These are phyloP conservation scores for Aspergillus panamensis DNA, from an alignment of 495 filamentous ascomycete genomes.

Conservation along the genomic window DNA sequence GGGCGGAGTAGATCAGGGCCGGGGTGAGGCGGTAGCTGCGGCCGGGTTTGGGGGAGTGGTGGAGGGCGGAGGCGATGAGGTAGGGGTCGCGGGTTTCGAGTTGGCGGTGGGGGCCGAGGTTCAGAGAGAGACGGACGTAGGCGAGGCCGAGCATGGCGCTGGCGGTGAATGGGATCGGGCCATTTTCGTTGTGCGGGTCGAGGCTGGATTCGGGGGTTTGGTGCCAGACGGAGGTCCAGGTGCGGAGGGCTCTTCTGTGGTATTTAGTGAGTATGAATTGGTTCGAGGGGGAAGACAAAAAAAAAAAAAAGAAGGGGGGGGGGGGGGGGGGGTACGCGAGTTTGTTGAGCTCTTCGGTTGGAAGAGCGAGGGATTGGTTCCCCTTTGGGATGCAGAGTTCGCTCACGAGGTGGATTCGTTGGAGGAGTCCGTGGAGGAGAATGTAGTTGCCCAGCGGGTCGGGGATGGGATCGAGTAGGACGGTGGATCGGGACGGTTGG, in stretches of 20 bases:
- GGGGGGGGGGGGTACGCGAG: constrained; percentile 2
- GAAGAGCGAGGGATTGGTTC: constrained; percentile 30
- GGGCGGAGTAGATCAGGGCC: constrained; percentile 38
- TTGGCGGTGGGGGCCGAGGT: constrained; percentile 36
- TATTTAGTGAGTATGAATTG: not conserved
- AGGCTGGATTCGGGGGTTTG: constrained; percentile 43
- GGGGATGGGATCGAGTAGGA: constrained; percentile 34
- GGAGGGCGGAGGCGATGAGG: constrained; percentile 32
- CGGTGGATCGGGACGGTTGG: constrained; percentile 31
- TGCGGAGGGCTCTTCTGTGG: constrained; percentile 35
- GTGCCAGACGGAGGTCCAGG: constrained; percentile 43
- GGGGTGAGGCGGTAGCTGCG: constrained; percentile 39
- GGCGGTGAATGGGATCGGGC: constrained; percentile 41
- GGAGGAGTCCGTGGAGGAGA: constrained; percentile 38
- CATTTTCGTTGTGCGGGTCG: constrained; percentile 41
- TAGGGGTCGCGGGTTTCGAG: constrained; percentile 38
- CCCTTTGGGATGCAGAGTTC: constrained; percentile 31
- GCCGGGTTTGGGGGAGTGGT: constrained; percentile 32
- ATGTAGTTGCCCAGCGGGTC: constrained; percentile 41
- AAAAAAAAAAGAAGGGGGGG: too few relatives aligned
- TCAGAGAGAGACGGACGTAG: constrained; percentile 38
- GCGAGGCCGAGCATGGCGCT: constrained; percentile 40
- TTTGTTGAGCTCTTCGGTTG: constrained; percentile 21
- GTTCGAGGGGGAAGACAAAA: not conserved
- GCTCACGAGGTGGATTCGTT: constrained; percentile 39